Base-by-base conservation (phyloP, 108 stramenopile species). In the Nitzschia sp. region DNA sequence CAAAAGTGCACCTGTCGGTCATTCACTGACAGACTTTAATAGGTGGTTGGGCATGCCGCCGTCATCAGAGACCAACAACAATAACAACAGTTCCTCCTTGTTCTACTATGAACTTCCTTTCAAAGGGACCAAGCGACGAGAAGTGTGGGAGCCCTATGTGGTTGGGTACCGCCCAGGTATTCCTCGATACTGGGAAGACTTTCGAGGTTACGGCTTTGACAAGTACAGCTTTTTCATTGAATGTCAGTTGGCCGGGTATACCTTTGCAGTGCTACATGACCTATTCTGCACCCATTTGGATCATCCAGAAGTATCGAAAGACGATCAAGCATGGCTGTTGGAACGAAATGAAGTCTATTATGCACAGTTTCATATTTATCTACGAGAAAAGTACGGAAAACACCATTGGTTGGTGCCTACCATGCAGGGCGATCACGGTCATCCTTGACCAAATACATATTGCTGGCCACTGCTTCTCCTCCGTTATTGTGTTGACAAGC, bases 131-230 rank as follows among this genome's bases (percentile, higher is more conserved):
- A 16, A 50, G 13, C 48, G 48, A 21, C 48, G 5, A 17, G 30
- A 34, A 16, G 5, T 34, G 1, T 58, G 56, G 56, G 66, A 75
- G 38, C 73, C 73, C 2, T 68, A 75, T 44, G 67, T 75, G 9
- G 15, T 68, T 22, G 73, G 52, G 2, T 75, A 66, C 47, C 31
- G 27, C 25, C 68, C 44, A 21, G 73, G 67, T 4, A 27, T 75
- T 17, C 73, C 45, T 35, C 46, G 73, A 26, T 75, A 61, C 31
- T 75, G 67, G 58, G 64, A 59, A 41, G 46, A 48, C 16, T 28
- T 50, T 64, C 58, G 73, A 2, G 63, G 53, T 16, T 68, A 53
- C 41, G 47, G 46, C 3, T 66, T 53, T 31, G 52, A 68, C 73
- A 75, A 75, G 27, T 55, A 28, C 15, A 48, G 50, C 16, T 75